Evolutionary conservation across 2,329 filamentous ascomycete genomes (phyloP).

Genomic region (Penicillium sp.): DNA sequence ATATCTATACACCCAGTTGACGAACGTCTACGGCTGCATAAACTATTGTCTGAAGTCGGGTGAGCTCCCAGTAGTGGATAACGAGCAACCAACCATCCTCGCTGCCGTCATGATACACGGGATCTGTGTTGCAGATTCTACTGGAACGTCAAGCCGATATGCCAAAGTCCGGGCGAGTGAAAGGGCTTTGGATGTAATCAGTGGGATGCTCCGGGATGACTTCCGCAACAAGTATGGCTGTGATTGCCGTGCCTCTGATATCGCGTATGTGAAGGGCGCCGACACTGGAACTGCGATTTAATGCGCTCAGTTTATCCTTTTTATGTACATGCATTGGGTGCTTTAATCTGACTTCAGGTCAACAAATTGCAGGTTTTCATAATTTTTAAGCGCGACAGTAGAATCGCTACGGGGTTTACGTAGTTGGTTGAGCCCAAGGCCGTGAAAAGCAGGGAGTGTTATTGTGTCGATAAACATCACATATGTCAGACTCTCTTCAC

Average conservation of each 20-base stretch:
- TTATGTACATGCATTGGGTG: background rate
- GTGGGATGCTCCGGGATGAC: constrained; percentile 54
- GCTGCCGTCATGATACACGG: constrained; percentile 77
- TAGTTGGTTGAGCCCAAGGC: background rate
- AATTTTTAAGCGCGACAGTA: background rate
- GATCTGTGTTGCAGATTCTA: constrained; percentile 61
- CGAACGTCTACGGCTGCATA: constrained; percentile 64
- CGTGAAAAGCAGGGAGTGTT: background rate
- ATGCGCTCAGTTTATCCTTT: background rate
- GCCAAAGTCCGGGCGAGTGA: constrained; percentile 63
- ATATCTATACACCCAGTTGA: constrained; percentile 64
- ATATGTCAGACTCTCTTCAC: background rate
- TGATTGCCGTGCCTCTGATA: constrained; percentile 51
- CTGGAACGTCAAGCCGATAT: constrained; percentile 66
- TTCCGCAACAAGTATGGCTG: constrained; percentile 65
- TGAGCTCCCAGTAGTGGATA: constrained; percentile 47
- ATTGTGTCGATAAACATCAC: background rate
- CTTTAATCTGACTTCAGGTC: background rate
- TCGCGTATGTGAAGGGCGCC: constrained; percentile 2
- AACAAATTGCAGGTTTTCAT: background rate
- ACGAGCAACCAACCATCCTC: constrained; percentile 55
- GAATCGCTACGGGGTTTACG: background rate
- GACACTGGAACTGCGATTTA: constrained; percentile 33
- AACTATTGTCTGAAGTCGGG: constrained; percentile 53
- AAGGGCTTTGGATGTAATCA: constrained; percentile 42